These are phyloP conservation scores for Picochlorum sp. DNA, from an alignment of 139 green algal species.

Conservation along the genomic window DNA sequence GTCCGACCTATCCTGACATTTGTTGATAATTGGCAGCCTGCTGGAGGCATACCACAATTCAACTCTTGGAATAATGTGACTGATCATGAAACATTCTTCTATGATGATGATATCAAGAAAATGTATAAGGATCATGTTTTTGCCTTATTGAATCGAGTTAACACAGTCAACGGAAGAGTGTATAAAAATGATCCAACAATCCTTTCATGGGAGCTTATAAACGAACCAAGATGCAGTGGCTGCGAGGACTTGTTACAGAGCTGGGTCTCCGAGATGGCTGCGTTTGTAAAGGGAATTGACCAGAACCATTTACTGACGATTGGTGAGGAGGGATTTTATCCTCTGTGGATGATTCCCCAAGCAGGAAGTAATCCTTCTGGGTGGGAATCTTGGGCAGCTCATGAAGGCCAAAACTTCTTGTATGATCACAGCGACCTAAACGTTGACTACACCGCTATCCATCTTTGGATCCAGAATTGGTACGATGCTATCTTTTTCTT, in stretches of 20 bases:
- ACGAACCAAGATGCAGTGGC: slow-evolving; percentile 29
- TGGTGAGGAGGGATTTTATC: slow-evolving; percentile 40
- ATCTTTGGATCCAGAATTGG: slow-evolving; percentile 26
- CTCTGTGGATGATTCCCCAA: slow-evolving; percentile 1
- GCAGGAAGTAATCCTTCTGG: slow-evolving; percentile 9
- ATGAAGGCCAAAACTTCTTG: slow-evolving; percentile 30
- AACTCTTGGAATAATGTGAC: slow-evolving; percentile 1
- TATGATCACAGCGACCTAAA: slow-evolving; percentile 15
- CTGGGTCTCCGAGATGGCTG: slow-evolving; percentile 43
- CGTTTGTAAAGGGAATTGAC: slow-evolving; percentile 35
- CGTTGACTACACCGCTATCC: slow-evolving; percentile 29
- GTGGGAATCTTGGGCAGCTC: slow-evolving; percentile 10
- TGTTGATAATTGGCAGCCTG: slow-evolving; percentile 33
- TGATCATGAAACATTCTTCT: slow-evolving; percentile 26
- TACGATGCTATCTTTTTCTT: no score
- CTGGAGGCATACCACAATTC: slow-evolving; percentile 8
- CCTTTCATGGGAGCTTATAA: slow-evolving; percentile 50
- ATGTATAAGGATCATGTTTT: slow-evolving; percentile 36
- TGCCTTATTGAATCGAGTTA: slow-evolving; percentile 29
- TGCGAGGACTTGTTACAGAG: slow-evolving; percentile 2
- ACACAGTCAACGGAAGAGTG: slow-evolving; percentile 38
- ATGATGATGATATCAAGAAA: not conserved
- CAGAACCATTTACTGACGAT: slow-evolving; percentile 32
- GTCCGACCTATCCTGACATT: slow-evolving; percentile 27
- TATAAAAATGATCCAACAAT: slow-evolving; percentile 61